phyloP scores from a whole-genome alignment of 257 asterid genomes.

The Paulownia fortunei region DNA sequence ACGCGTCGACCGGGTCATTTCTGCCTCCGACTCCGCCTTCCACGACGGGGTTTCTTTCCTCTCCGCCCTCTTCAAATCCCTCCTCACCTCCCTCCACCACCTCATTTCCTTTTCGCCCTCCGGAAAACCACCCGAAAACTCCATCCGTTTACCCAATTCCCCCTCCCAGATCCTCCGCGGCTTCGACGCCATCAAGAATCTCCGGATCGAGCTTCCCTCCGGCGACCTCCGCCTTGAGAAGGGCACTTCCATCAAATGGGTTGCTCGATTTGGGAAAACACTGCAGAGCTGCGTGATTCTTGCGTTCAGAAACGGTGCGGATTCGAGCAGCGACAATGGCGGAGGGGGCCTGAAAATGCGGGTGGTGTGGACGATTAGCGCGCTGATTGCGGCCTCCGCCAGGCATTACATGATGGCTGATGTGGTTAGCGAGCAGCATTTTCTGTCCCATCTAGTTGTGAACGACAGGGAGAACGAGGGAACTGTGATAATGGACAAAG shows the following conservation, averaged over 20 bases:
- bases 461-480: constrained; percentile 63
- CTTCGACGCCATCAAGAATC: constrained; percentile 47
- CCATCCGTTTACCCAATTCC: constrained; percentile 44
- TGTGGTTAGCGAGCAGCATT: constrained; percentile 52
- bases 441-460: constrained; percentile 46
- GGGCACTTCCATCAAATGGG: constrained; percentile 59
- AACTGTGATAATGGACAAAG: constrained; percentile 52
- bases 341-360: constrained; percentile 66
- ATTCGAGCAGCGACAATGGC: constrained; percentile 32
- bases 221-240: constrained; percentile 59
- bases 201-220: constrained; percentile 63
- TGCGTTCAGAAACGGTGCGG: constrained; percentile 46
- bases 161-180: constrained; percentile 61
- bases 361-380: constrained; percentile 75
- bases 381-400: constrained; percentile 69
- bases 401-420: constrained; percentile 67
- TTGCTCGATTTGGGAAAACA: constrained; percentile 59
- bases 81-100: constrained; percentile 46
- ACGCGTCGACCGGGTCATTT: constrained; percentile 69
- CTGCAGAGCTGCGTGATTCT: constrained; percentile 61
- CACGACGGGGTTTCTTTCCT: constrained; percentile 44
- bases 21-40: constrained; percentile 46
- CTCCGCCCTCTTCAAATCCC: constrained; percentile 46
- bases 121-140: constrained; percentile 17
- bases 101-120: constrained; percentile 36